Conservation (phyloP, 768 basidiomycete genomes). For the Lyophyllum semitale region DNA sequence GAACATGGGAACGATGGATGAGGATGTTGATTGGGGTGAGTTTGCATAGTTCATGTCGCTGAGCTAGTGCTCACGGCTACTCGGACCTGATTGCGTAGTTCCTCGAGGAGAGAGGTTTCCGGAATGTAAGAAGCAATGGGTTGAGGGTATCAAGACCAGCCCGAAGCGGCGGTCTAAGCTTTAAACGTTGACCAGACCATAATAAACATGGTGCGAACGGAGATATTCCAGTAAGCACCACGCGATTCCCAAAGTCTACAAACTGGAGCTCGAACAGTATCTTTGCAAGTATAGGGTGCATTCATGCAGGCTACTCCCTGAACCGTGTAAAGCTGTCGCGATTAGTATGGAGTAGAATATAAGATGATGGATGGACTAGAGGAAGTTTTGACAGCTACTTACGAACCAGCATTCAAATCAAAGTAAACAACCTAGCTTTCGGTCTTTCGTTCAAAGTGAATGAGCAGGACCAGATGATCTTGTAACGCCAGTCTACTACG, state of each 20-base stretch:
- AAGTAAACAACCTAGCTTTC: neutral
- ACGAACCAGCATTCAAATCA: neutral
- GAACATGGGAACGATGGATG: constrained; percentile 32
- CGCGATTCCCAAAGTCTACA: too few relatives aligned
- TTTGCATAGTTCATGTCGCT: neutral
- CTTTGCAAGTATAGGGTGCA: too few relatives aligned
- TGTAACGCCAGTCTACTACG: too few relatives aligned
- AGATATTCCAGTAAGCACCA: too few relatives aligned
- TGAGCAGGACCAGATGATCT: too few relatives aligned
- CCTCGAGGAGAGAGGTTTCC: constrained; percentile 29
- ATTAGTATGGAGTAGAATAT: too few relatives aligned
- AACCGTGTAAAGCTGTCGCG: neutral
- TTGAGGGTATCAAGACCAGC: constrained; percentile 23
- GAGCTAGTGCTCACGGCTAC: neutral
- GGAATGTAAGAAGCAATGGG: constrained; percentile 23
- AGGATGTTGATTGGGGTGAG: constrained; percentile 32
- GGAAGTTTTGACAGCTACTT: neutral
- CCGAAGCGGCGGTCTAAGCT: constrained; percentile 14
- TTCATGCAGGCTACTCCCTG: too few relatives aligned
- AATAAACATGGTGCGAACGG: too few relatives aligned
- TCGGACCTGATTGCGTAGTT: constrained; percentile 15
- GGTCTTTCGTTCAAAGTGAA: neutral
- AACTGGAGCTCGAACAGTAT: too few relatives aligned
- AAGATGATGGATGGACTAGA: too few relatives aligned
- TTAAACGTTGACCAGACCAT: neutral